Evolutionary conservation across 2,329 filamentous ascomycete species (phyloP).

Genomic region (Dichotomopilus funicola): DNA sequence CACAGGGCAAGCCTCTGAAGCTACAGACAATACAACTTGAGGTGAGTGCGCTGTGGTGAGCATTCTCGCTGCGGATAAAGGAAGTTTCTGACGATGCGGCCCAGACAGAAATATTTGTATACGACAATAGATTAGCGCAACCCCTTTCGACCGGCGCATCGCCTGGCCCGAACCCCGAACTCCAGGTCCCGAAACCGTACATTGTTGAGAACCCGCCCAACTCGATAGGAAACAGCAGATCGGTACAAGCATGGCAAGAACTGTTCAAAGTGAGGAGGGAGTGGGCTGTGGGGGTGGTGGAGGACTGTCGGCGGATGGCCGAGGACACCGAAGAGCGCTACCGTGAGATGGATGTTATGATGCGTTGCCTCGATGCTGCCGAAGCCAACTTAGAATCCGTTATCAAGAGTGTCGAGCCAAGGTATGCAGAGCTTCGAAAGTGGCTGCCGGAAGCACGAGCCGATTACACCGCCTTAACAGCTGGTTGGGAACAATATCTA

Average conservation of each 20-base stretch:
- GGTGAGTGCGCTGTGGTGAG: slow-evolving; percentile 41
- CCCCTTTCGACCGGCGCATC: slow-evolving; percentile 42
- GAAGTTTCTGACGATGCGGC: slow-evolving; percentile 4
- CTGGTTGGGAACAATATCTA: slow-evolving; percentile 63
- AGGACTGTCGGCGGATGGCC: slow-evolving; percentile 62
- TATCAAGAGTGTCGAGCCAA: slow-evolving; percentile 64
- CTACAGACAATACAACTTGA: slow-evolving; percentile 73
- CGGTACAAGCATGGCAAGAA: slow-evolving; percentile 80
- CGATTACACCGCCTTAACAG: slow-evolving; percentile 59
- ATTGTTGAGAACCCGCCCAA: slow-evolving; percentile 67
- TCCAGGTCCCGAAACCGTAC: slow-evolving; percentile 48
- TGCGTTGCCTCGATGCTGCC: slow-evolving; percentile 75
- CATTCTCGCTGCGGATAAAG: not conserved
- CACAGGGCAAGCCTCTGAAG: slow-evolving; percentile 77
- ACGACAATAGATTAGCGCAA: slow-evolving; percentile 72
- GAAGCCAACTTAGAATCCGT: slow-evolving; percentile 77
- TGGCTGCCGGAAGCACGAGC: slow-evolving; percentile 63
- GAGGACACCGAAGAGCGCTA: slow-evolving; percentile 58
- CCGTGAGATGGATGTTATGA: slow-evolving; percentile 67
- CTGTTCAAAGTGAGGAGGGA: slow-evolving; percentile 73
- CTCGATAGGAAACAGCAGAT: slow-evolving; percentile 69
- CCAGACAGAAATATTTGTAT: slow-evolving; percentile 84
- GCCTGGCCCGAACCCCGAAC: slow-evolving; percentile 39
- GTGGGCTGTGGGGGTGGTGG: slow-evolving; percentile 69
- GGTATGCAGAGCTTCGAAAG: slow-evolving; percentile 61